Evolutionary conservation across 1,284 basidiomycete genomes (phyloP).

Genomic region (Gymnopus androsaceus): DNA sequence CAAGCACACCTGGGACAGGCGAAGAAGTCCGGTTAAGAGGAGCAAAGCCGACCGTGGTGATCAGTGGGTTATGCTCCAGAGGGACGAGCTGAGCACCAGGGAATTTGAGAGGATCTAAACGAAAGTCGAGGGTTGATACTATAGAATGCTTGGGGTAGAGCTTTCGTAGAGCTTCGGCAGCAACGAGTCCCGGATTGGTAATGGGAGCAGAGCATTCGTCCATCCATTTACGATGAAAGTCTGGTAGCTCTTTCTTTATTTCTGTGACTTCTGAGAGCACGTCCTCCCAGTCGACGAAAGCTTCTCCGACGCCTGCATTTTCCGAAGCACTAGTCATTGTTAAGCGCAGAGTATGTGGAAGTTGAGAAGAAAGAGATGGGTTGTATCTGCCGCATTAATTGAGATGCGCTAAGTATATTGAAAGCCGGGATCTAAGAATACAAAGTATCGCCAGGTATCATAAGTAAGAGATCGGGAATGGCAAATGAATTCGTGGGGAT

Average conservation of each 20-base stretch:
- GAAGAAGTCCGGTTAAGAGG: conserved; percentile 48
- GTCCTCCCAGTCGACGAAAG: conserved; percentile 19
- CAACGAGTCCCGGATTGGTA: too few relatives aligned
- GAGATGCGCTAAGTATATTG: too few relatives aligned
- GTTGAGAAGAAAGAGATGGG: too few relatives aligned
- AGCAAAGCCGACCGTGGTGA: conserved; percentile 51
- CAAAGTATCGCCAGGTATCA: too few relatives aligned
- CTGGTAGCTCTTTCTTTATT: background rate
- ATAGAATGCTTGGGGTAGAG: conserved; percentile 65
- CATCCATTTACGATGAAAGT: conserved; percentile 10
- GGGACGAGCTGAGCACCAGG: conserved; percentile 51
- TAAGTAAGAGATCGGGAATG: too few relatives aligned
- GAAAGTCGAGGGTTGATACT: conserved; percentile 50
- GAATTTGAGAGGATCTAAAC: conserved; percentile 50
- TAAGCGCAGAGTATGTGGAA: too few relatives aligned
- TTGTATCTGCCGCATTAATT: too few relatives aligned
- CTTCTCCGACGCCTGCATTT: conserved; percentile 6
- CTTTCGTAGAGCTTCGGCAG: conserved; percentile 46
- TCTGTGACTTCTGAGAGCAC: background rate
- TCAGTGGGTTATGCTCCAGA: conserved; percentile 47
- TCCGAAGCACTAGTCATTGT: background rate
- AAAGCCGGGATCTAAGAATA: too few relatives aligned
- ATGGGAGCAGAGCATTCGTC: too few relatives aligned
- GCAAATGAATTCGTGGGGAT: too few relatives aligned
- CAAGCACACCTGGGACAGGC: conserved; percentile 50